These are phyloP conservation scores for Aspergillus sojae DNA, from an alignment of 2,329 filamentous ascomycete species.

Conservation along the genomic window DNA sequence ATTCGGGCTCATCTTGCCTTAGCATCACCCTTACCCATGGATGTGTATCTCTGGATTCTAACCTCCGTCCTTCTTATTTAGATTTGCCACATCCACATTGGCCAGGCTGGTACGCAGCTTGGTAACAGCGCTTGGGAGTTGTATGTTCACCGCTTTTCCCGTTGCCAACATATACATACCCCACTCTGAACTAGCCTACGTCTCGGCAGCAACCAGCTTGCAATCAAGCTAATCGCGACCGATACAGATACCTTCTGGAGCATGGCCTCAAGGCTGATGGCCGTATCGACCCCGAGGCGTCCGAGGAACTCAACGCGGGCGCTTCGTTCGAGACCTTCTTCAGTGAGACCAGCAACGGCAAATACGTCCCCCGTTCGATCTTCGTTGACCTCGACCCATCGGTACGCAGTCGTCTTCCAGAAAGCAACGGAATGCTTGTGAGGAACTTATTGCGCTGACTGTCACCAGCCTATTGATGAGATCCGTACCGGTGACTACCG, in stretches of 20 bases:
- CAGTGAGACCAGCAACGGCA: slow-evolving; percentile 64
- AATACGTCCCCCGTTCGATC: slow-evolving; percentile 70
- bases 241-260: slow-evolving; percentile 64
- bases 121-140: slow-evolving; percentile 71
- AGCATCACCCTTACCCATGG: not conserved
- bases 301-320: slow-evolving; percentile 54
- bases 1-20: not conserved
- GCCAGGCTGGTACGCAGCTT: slow-evolving; percentile 68
- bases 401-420: slow-evolving; percentile 39
- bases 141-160: slow-evolving; percentile 52
- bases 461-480: slow-evolving; percentile 62
- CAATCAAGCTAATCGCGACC: slow-evolving; percentile 9
- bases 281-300: slow-evolving; percentile 57
- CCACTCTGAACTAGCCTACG: not conserved
- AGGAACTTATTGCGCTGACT: slow-evolving; percentile 15
- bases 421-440: not conserved
- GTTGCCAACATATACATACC: not conserved
- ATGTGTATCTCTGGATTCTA: slow-evolving; percentile 7
- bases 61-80: slow-evolving; percentile 32
- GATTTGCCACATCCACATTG: slow-evolving; percentile 69
- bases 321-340: slow-evolving; percentile 69
- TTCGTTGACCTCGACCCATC: slow-evolving; percentile 69
- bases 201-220: not conserved
- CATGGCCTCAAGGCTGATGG: slow-evolving; percentile 66
- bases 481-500: slow-evolving; percentile 66